Base-by-base conservation (phyloP, 805 yeast species). In the Gaillardinia entomophila region DNA sequence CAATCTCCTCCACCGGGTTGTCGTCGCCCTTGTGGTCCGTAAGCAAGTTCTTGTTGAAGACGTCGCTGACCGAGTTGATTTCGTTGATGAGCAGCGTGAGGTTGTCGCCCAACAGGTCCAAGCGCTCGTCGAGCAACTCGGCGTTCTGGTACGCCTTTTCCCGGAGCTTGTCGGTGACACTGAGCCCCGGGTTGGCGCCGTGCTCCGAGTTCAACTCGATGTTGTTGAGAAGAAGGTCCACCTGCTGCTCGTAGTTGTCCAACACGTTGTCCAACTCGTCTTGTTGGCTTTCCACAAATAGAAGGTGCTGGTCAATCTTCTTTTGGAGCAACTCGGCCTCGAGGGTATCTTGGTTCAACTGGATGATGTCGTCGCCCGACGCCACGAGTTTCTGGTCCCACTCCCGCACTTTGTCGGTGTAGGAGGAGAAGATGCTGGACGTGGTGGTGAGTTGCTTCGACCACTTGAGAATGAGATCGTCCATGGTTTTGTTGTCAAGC, bases 401-500 rank as follows among this genome's bases (percentile, higher is more conserved):
- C 32, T 73, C 71, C 40, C 81, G 78, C 14, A 90, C 78, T 38
- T 81, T 82, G 16, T 68, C 64, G 6, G 96, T 79, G 53, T 86
- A 90, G 10, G 68, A 59, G 37, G 80, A 81, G 60, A 89, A 92
- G 24, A 84, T 79, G 16, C 72, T 69, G 2, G 90, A 75, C 1
- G 92, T 77, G 11, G 75, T 70, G 2, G 90, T 68, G 37, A 92
- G 60, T 44, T 92, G 95, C 35, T 78, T 77, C 0, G 97, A 83
- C 98, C 98, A 92, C 57, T 83, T 88, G 11, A 88, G 75, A 27
- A 92, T 83, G 43, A 92, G 71, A 53, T 92, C 97, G 49, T 92
- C 97, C 50, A 92, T 66, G 1, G 96, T 87, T 55, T 87, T 87
- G 60, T 92, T 92, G 47, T 85, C 88, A 24, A 92, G 71, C 4